Conservation (phyloP, 768 basidiomycete species). For the Lactarius hengduanensis region DNA sequence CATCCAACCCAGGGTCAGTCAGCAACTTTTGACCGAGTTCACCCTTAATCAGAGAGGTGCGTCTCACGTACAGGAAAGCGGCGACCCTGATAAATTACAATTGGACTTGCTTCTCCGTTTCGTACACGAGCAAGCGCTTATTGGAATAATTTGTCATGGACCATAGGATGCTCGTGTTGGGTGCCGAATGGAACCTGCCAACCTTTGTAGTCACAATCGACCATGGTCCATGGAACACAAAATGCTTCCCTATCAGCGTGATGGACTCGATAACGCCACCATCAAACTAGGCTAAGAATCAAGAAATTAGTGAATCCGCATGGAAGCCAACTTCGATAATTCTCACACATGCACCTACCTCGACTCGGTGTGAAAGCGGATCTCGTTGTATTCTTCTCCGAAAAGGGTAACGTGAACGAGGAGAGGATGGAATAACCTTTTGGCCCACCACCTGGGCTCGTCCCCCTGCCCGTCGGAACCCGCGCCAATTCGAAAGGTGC, state of each 20-base stretch:
- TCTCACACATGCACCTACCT: conserved; percentile 6
- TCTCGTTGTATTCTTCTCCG: neutral
- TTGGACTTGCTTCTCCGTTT: neutral
- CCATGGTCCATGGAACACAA: neutral
- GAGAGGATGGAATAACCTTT: neutral
- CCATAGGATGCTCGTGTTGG: neutral
- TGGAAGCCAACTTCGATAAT: neutral
- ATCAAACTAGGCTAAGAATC: conserved; percentile 1
- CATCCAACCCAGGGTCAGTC: neutral
- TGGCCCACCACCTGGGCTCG: neutral
- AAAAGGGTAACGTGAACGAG: neutral
- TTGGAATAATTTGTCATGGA: conserved; percentile 6
- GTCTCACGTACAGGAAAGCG: neutral
- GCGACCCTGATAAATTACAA: neutral
- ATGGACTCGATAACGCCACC: conserved; percentile 16
- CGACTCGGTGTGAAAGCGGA: conserved; percentile 4
- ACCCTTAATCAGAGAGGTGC: neutral
- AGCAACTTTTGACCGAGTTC: neutral
- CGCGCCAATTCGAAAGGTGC: neutral
- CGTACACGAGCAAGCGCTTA: neutral
- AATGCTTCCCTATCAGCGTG: neutral
- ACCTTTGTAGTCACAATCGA: neutral
- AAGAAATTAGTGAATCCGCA: conserved; percentile 8
- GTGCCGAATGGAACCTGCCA: conserved; percentile 9
- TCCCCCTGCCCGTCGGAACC: neutral